These are phyloP conservation scores for Didymella keratinophila DNA, from an alignment of 2,329 filamentous ascomycete species.

Conservation along the genomic window DNA sequence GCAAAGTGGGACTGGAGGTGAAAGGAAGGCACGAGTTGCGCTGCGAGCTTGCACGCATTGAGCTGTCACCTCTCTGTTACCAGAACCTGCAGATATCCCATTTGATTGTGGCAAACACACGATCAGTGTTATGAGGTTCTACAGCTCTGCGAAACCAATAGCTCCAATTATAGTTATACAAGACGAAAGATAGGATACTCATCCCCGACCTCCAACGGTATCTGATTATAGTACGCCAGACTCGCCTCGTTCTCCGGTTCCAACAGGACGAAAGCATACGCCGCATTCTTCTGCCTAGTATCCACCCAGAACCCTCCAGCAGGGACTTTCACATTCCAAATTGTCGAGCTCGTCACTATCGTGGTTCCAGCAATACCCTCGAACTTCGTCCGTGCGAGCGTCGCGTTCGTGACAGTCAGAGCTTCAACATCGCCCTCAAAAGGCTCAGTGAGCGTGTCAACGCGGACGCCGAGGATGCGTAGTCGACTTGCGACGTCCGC, in stretches of 20 bases:
- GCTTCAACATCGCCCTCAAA: conserved; percentile 32
- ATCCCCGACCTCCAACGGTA: conserved; percentile 29
- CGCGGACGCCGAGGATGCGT: conserved; percentile 31
- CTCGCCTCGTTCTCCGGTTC: conserved; percentile 39
- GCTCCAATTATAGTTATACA: too few species aligned
- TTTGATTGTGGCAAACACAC: too few species aligned
- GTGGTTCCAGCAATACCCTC: conserved; percentile 35
- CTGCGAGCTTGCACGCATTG: too few species aligned
- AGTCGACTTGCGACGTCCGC: conserved; percentile 29
- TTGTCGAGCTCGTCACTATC: conserved; percentile 23
- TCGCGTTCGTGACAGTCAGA: conserved; percentile 27
- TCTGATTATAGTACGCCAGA: conserved; percentile 32
- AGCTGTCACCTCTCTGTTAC: too few species aligned
- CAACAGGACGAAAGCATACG: conserved; percentile 33
- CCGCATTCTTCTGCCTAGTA: conserved; percentile 37
- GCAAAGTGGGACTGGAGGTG: too few species aligned
- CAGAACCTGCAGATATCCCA: too few species aligned
- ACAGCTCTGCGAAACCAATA: too few species aligned
- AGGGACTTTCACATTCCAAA: conserved; percentile 27
- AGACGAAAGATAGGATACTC: conserved; percentile 27
- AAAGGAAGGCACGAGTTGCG: too few species aligned
- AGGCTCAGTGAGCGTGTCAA: conserved; percentile 28
- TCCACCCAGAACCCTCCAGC: conserved; percentile 31
- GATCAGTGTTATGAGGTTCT: too few species aligned
- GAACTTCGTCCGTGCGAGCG: conserved; percentile 26